Percentiles rank a stretch among this genome's conserved stretches.
Conservation (phyloP, 371 early-diverging fungal genomes). For the Apophysomyces trapeziformis region DNA sequence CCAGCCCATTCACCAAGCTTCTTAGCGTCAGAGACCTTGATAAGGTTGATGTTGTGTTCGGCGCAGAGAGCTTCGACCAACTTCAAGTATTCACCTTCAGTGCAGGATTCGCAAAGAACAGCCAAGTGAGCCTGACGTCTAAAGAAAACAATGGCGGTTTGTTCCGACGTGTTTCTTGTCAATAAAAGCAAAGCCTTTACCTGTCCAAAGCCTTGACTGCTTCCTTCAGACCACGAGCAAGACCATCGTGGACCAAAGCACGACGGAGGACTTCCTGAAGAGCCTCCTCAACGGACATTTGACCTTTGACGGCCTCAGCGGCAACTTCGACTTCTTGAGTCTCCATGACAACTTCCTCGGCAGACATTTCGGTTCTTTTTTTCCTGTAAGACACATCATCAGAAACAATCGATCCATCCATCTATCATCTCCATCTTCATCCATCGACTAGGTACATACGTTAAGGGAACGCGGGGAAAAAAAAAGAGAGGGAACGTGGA, state of each 20-base stretch:
- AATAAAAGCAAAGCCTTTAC: slow-evolving; percentile 36
- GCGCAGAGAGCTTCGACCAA: slow-evolving; percentile 96
- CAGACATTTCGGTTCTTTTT: slow-evolving; percentile 37
- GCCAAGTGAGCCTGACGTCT: slow-evolving; percentile 86
- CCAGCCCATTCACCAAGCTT: slow-evolving; percentile 99
- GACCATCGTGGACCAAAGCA: slow-evolving; percentile 92
- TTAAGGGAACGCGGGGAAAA: slow-evolving; percentile 5
- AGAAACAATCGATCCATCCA: slow-evolving; percentile 4
- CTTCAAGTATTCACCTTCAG: slow-evolving; percentile 92
- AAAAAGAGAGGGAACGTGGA: background rate
- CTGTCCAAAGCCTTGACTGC: slow-evolving; percentile 96
- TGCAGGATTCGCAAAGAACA: slow-evolving; percentile 93
- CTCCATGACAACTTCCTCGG: slow-evolving; percentile 58
- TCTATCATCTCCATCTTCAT: background rate
- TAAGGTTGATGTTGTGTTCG: slow-evolving; percentile 96
- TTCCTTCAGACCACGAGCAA: slow-evolving; percentile 96
- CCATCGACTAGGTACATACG: slow-evolving; percentile 4
- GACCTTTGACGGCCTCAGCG: slow-evolving; percentile 69
- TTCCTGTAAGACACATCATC: background rate
- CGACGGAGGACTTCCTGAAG: slow-evolving; percentile 95
- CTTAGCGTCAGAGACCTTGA: slow-evolving; percentile 96
- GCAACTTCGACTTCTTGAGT: slow-evolving; percentile 76
- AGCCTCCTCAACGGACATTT: slow-evolving; percentile 93
- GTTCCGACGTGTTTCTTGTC: background rate
- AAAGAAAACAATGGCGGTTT: background rate